Evolutionary conservation across 768 basidiomycete species (phyloP).

Genomic region (Boletus rubescentipes): DNA sequence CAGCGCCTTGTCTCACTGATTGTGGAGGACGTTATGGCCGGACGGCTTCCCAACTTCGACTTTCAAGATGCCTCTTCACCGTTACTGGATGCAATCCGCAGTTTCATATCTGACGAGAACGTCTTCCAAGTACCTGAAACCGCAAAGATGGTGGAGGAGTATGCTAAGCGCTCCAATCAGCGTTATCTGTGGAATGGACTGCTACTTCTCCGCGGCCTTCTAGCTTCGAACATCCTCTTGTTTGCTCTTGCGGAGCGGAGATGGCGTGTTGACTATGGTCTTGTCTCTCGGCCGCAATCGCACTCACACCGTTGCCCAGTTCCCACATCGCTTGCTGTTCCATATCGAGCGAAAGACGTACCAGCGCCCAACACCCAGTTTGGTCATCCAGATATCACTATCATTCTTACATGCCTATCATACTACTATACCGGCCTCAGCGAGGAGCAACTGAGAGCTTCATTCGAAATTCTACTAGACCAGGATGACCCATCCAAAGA

Average conservation of each 20-base stretch:
- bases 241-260: neutral
- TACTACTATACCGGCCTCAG: constrained; percentile 29
- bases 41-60: neutral
- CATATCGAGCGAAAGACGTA: constrained; percentile 26
- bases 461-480: neutral
- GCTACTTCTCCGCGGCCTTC: neutral
- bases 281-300: too few species aligned
- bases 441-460: neutral
- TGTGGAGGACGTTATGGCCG: neutral
- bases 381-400: constrained; percentile 34
- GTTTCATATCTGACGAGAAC: neutral
- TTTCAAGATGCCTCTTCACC: neutral
- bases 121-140: neutral
- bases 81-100: neutral
- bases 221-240: neutral
- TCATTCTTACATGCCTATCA: constrained; percentile 31
- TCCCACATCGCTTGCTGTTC: neutral
- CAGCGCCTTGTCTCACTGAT: neutral
- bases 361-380: constrained; percentile 34
- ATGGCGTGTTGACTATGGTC: too few species aligned
- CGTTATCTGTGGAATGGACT: neutral
- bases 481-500: neutral
- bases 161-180: neutral
- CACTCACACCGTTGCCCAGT: too few species aligned
- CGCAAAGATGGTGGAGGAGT: neutral